Conservation (phyloP, 1,139 yeast genomes). For the Suhomyces ambrosiae region DNA sequence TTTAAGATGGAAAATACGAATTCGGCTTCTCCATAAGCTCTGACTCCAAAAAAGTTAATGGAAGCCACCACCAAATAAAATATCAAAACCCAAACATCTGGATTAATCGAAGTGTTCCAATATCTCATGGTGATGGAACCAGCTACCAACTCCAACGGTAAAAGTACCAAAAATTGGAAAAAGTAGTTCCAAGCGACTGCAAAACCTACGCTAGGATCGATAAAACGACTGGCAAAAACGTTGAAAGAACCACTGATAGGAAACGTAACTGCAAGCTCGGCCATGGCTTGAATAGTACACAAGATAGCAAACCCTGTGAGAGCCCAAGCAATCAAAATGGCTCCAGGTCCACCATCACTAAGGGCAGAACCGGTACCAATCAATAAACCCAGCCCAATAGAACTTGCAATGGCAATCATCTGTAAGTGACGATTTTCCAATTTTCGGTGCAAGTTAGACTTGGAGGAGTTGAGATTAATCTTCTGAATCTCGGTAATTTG, state of each 20-base stretch:
- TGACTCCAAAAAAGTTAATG: conserved; percentile 38
- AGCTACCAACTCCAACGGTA: conserved; percentile 37
- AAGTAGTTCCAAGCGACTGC: conserved; percentile 41
- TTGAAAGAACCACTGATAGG: conserved; percentile 40
- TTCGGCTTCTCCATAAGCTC: conserved; percentile 40
- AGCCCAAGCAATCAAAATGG: conserved; percentile 52
- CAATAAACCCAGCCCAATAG: conserved; percentile 37
- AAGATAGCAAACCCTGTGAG: conserved; percentile 33
- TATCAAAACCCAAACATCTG: conserved; percentile 36
- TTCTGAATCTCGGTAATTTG: conserved; percentile 25
- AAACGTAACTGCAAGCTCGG: conserved; percentile 36
- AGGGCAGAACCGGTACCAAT: conserved; percentile 30
- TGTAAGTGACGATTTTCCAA: conserved; percentile 29
- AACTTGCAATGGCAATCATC: conserved; percentile 33
- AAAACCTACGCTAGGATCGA: conserved; percentile 38
- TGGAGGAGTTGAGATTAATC: conserved; percentile 25
- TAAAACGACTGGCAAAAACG: conserved; percentile 34
- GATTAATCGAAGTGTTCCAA: conserved; percentile 33
- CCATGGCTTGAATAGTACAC: conserved; percentile 38
- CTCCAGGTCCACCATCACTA: conserved; percentile 59
- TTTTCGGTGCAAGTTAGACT: conserved; percentile 26
- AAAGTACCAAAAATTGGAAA: conserved; percentile 29
- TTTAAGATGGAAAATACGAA: conserved; percentile 34
- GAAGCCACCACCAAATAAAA: conserved; percentile 31
- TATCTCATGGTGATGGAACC: conserved; percentile 35